phyloP scores from a whole-genome alignment of 2,329 filamentous ascomycete genomes.

The Graphium sp. region DNA sequence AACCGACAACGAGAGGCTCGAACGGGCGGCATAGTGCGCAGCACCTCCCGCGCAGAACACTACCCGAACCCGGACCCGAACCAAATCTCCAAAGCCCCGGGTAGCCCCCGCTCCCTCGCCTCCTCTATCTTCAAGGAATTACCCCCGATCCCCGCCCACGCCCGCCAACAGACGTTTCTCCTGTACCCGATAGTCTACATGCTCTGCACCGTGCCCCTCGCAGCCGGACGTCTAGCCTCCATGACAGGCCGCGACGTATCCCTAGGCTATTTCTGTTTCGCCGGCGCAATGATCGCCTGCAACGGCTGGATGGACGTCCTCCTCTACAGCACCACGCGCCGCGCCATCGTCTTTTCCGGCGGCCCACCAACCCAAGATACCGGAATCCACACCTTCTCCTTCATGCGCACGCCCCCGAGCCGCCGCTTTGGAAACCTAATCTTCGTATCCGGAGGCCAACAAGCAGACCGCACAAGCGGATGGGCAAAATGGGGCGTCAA shows the following conservation, averaged over 20 bases:
- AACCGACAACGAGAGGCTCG: conserved; percentile 4
- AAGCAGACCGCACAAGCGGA: conserved; percentile 1
- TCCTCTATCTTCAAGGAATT: conserved; percentile 11
- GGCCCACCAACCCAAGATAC: conserved; percentile 22
- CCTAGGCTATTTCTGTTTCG: conserved; percentile 38
- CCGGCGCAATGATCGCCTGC: conserved; percentile 38
- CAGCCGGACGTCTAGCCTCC: conserved; percentile 43
- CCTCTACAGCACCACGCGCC: conserved; percentile 32
- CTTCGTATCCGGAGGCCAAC: conserved; percentile 11
- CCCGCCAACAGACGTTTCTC: conserved; percentile 37
- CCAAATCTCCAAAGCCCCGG: conserved; percentile 1
- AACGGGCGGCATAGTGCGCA: conserved; percentile 3
- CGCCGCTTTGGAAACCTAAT: conserved; percentile 24
- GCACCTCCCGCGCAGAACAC: conserved; percentile 5
- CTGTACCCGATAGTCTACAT: conserved; percentile 55
- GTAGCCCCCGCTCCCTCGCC: conserved; percentile 6
- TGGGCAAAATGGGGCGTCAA: conserved; percentile 1
- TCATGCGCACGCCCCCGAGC: conserved; percentile 22
- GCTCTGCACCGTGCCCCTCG: conserved; percentile 50
- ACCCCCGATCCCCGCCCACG: conserved; percentile 10
- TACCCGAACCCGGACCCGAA: conserved; percentile 9
- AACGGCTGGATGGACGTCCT: conserved; percentile 38
- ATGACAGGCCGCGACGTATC: conserved; percentile 37
- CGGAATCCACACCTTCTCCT: conserved; percentile 33
- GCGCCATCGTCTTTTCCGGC: conserved; percentile 32